Percentiles rank a stretch among this genome's conserved stretches.
These are phyloP conservation scores for Phascolomyces articulosus DNA, from an alignment of 371 early-diverging fungal genomes.

Conservation along the genomic window DNA sequence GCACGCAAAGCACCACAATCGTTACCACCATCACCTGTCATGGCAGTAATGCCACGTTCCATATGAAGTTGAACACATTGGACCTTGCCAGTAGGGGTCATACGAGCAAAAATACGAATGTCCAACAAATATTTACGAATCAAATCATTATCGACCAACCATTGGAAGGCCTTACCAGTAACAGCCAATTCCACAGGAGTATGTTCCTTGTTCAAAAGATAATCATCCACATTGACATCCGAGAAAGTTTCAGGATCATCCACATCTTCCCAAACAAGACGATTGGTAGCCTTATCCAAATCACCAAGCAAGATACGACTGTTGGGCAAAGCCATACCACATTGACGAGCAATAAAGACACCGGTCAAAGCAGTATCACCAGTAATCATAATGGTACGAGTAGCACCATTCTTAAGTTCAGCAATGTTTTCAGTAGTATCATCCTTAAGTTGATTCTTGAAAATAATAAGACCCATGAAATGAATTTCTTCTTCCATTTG, in stretches of 20 bases:
- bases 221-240: slow-evolving; percentile 38
- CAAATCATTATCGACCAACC: slow-evolving; percentile 39
- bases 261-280: slow-evolving; percentile 58
- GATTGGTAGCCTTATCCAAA: slow-evolving; percentile 25
- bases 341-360: slow-evolving; percentile 80
- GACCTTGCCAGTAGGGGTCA: slow-evolving; percentile 78
- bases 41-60: slow-evolving; percentile 77
- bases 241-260: slow-evolving; percentile 44
- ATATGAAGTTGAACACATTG: slow-evolving; percentile 77
- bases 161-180: slow-evolving; percentile 73
- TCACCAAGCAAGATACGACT: slow-evolving; percentile 57
- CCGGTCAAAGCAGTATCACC: slow-evolving; percentile 94
- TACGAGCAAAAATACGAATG: slow-evolving; percentile 77
- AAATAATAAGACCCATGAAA: slow-evolving; percentile 79
- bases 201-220: slow-evolving; percentile 30
- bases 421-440: slow-evolving; percentile 75
- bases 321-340: slow-evolving; percentile 65
- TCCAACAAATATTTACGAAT: slow-evolving; percentile 56
- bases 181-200: slow-evolving; percentile 68
- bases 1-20: slow-evolving; percentile 94
- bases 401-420: slow-evolving; percentile 75
- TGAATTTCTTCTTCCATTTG: slow-evolving; percentile 68
- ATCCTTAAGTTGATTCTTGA: slow-evolving; percentile 86
- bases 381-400: slow-evolving; percentile 89
- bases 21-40: slow-evolving; percentile 98